phyloP scores from a whole-genome alignment of 345 rosid genomes.

The Schrenkiella parvula region DNA sequence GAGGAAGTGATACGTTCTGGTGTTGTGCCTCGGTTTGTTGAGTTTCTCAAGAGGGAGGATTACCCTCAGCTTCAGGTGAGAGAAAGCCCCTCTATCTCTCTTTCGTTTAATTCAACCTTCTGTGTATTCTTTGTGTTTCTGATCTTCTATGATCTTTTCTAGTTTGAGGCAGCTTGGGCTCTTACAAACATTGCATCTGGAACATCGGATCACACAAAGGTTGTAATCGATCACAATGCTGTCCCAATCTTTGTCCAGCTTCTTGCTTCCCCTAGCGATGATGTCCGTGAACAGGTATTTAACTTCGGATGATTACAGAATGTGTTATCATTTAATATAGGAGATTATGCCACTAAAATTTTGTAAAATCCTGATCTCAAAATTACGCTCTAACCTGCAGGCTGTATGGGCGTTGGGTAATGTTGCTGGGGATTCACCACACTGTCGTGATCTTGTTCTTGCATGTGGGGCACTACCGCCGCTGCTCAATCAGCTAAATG shows the following conservation, averaged over 20 bases:
- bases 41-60: constrained; percentile 73
- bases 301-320: neutral
- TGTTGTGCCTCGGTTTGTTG: constrained; percentile 85
- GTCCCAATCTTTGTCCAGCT: constrained; percentile 80
- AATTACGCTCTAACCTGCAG: constrained; percentile 29
- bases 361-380: neutral
- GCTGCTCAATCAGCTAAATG: constrained; percentile 66
- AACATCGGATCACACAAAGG: constrained; percentile 81
- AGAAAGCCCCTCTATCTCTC: neutral
- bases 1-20: constrained; percentile 76
- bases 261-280: constrained; percentile 73
- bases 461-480: constrained; percentile 65
- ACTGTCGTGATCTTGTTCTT: constrained; percentile 89
- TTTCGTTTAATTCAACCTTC: neutral
- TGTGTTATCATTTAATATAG: neutral
- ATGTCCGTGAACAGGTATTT: constrained; percentile 91
- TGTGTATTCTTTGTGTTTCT: neutral
- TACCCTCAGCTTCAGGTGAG: constrained; percentile 79
- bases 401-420: constrained; percentile 97
- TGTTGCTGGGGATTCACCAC: constrained; percentile 92
- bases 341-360: neutral
- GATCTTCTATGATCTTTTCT: neutral
- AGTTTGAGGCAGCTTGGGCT: constrained; percentile 98
- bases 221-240: constrained; percentile 77
- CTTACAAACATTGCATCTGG: constrained; percentile 95